These are phyloP conservation scores for Dioscorea dumetorum DNA, from an alignment of 106 monocot genomes.

Conservation along the genomic window DNA sequence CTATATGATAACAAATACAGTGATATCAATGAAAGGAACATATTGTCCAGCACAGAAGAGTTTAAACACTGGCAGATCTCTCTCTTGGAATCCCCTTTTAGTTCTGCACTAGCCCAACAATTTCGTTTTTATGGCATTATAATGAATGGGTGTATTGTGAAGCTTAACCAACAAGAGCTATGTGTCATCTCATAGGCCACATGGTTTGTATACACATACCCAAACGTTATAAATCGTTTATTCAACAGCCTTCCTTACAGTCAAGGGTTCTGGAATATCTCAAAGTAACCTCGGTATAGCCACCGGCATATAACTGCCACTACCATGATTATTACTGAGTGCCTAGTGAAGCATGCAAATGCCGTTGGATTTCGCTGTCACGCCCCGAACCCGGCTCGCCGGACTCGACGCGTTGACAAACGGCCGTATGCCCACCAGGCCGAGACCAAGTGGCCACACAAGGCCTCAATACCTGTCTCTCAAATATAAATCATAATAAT, in stretches of 20 bases:
- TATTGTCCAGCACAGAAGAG: no score
- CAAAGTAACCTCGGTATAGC: conserved; percentile 13
- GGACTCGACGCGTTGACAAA: no score
- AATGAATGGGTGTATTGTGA: conserved; percentile 38
- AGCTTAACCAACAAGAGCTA: conserved; percentile 29
- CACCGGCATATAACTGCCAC: conserved; percentile 32
- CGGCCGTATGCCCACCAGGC: no score
- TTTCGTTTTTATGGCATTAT: conserved; percentile 25
- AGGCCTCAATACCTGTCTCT: no score
- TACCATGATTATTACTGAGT: conserved; percentile 24
- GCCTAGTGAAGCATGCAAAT: conserved; percentile 6
- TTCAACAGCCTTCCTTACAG: conserved; percentile 22
- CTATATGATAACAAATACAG: no score
- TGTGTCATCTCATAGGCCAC: background rate
- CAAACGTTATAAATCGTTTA: conserved; percentile 5
- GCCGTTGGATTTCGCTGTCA: conserved; percentile 3
- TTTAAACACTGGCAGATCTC: no score
- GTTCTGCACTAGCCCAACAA: no score
- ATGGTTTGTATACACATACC: conserved; percentile 22
- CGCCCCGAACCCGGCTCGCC: no score
- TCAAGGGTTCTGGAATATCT: conserved; percentile 3
- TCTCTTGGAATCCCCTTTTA: no score
- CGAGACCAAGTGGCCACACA: no score
- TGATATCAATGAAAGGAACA: no score
- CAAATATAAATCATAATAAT: no score